phyloP scores from a whole-genome alignment of 2,329 filamentous ascomycete species.

The Xylariaceae sp. region DNA sequence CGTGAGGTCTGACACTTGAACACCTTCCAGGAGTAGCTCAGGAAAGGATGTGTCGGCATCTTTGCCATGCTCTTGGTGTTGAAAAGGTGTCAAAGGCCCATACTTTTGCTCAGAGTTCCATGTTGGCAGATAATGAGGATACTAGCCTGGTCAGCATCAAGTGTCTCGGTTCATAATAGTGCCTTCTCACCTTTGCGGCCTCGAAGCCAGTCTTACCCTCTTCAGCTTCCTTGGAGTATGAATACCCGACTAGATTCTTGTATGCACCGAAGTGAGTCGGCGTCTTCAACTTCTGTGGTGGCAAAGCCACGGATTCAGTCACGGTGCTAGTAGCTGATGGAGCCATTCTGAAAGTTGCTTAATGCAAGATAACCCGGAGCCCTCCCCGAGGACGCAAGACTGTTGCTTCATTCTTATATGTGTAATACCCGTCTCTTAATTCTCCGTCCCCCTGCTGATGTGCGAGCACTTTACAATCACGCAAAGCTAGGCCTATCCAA shows the following conservation, averaged over 20 bases:
- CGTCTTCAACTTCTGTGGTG: constrained; percentile 13
- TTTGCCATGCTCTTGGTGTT: constrained; percentile 71
- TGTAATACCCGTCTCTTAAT: constrained; percentile 3
- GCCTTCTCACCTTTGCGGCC: constrained; percentile 16
- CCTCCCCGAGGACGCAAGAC: too few relatives aligned
- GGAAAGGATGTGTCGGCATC: constrained; percentile 67
- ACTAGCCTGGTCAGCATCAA: constrained; percentile 33
- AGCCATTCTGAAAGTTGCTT: constrained; percentile 19
- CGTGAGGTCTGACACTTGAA: constrained; percentile 57
- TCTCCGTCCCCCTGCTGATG: constrained; percentile 17
- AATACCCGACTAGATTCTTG: constrained; percentile 21
- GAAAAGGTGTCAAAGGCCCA: constrained; percentile 62
- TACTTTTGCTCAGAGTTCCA: constrained; percentile 64
- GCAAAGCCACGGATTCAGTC: constrained; percentile 18
- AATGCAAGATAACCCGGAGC: too few relatives aligned
- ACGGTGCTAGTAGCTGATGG: constrained; percentile 25
- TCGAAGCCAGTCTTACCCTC: constrained; percentile 24
- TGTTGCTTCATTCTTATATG: neutral
- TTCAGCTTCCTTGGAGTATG: constrained; percentile 25
- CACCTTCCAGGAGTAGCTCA: constrained; percentile 58
- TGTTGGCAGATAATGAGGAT: constrained; percentile 68
- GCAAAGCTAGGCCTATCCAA: constrained; percentile 22
- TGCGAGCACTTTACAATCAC: constrained; percentile 23
- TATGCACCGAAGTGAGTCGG: constrained; percentile 19
- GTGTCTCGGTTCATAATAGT: neutral